Conservation (phyloP, 192 early-diverging fungal genomes). For the Kappamyces sp. region DNA sequence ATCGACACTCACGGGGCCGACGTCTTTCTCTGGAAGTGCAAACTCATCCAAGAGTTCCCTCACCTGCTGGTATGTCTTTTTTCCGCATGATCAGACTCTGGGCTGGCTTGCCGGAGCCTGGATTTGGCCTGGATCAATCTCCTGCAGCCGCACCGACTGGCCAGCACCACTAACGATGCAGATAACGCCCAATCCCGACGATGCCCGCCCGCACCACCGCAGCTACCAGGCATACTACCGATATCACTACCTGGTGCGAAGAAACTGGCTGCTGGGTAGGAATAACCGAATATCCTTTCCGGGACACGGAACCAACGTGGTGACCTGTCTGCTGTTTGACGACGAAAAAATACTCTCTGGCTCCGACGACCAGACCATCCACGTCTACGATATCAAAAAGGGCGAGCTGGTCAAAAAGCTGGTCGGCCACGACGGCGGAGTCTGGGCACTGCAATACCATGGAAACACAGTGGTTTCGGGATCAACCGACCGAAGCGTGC, state of each 20-base stretch:
- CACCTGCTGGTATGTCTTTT: too few relatives aligned
- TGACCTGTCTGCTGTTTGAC: constrained; percentile 96
- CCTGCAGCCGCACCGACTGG: constrained; percentile 22
- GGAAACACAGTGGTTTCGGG: constrained; percentile 87
- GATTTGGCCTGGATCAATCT: constrained; percentile 13
- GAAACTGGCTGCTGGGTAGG: constrained; percentile 71
- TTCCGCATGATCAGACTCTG: too few relatives aligned
- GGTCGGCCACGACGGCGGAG: constrained; percentile 84
- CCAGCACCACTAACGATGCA: constrained; percentile 26
- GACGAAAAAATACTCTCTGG: constrained; percentile 93
- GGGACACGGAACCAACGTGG: constrained; percentile 76
- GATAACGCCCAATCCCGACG: constrained; percentile 25
- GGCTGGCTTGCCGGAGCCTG: neutral
- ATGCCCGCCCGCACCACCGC: constrained; percentile 31
- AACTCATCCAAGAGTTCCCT: too few relatives aligned
- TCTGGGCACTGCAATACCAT: constrained; percentile 94
- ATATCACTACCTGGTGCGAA: constrained; percentile 69
- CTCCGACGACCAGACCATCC: constrained; percentile 86
- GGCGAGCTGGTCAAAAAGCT: constrained; percentile 69
- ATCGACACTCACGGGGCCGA: constrained; percentile 67
- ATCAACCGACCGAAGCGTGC: constrained; percentile 89
- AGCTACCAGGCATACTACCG: constrained; percentile 78
- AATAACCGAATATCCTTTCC: constrained; percentile 71
- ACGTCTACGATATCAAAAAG: constrained; percentile 84
- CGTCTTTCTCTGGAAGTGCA: constrained; percentile 44